Conservation (phyloP, 352 stramenopile species). For the Phytophthora cajani region DNA sequence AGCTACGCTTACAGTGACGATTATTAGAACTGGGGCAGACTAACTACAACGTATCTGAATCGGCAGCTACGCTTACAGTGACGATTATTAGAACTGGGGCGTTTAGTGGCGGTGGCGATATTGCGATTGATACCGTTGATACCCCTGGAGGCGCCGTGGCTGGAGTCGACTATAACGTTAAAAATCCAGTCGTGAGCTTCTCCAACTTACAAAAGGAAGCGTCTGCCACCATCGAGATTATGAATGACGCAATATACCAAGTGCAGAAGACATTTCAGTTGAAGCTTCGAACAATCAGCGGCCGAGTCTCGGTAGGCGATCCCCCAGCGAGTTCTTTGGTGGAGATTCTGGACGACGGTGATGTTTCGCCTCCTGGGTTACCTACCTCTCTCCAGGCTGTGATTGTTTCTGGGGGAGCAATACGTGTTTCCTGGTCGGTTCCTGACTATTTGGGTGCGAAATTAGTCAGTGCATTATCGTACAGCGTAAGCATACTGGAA, state of each 20-base stretch:
- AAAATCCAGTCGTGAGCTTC: conserved; percentile 18
- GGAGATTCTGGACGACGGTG: conserved; percentile 61
- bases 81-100: conserved; percentile 29
- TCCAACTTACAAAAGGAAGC: conserved; percentile 28
- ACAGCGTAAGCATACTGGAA: conserved; percentile 33
- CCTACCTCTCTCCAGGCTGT: conserved; percentile 21
- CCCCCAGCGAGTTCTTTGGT: conserved; percentile 19
- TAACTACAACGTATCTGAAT: conserved; percentile 41
- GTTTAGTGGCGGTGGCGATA: conserved; percentile 36
- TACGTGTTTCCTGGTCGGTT: conserved; percentile 39
- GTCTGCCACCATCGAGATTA: conserved; percentile 35
- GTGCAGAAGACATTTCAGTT: conserved; percentile 47
- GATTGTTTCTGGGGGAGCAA: conserved; percentile 37
- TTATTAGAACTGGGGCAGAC: conserved; percentile 32
- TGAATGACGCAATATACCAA: conserved; percentile 57
- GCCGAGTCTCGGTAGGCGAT: conserved; percentile 23
- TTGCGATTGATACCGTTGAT: conserved; percentile 29
- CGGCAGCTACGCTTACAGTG: conserved; percentile 18
- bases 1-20: conserved; percentile 16
- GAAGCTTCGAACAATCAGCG: conserved; percentile 26
- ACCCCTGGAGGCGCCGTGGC: conserved; percentile 16
- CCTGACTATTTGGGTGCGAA: conserved; percentile 43
- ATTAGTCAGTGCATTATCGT: conserved; percentile 38
- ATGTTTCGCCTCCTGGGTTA: conserved; percentile 45
- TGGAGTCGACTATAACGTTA: conserved; percentile 44